Evolutionary conservation across 805 yeast species (phyloP).

Genomic region (Saturnispora serradocipensis): DNA sequence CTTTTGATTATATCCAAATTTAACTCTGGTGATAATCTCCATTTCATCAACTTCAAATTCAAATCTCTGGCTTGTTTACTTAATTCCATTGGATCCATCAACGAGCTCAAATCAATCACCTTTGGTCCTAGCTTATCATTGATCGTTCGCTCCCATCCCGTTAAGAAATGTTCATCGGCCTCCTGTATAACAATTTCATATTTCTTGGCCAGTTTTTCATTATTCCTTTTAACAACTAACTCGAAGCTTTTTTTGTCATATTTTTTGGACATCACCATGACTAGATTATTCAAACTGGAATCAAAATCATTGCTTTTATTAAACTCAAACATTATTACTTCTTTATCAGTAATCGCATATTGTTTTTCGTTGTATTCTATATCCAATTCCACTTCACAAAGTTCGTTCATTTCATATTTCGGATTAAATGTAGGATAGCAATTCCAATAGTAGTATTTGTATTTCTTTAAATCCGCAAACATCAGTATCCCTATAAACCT

Average conservation of each 20-base stretch:
- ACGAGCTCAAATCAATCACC: constrained; percentile 68
- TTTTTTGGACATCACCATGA: constrained; percentile 18
- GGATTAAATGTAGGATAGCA: constrained; percentile 57
- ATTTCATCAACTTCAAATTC: constrained; percentile 86
- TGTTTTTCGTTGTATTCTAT: background rate
- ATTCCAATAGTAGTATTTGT: constrained; percentile 85
- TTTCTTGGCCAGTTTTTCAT: constrained; percentile 4
- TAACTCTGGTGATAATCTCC: constrained; percentile 85
- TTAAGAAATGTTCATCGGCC: constrained; percentile 10
- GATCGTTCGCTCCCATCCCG: constrained; percentile 88
- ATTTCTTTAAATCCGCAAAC: constrained; percentile 84
- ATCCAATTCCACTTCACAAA: background rate
- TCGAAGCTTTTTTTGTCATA: constrained; percentile 17
- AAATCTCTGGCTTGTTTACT: constrained; percentile 91
- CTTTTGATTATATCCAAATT: constrained; percentile 55
- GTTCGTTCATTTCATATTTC: constrained; percentile 33
- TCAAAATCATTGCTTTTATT: constrained; percentile 12
- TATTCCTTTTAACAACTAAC: constrained; percentile 18
- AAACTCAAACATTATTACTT: constrained; percentile 21
- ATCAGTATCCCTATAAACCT: constrained; percentile 45
- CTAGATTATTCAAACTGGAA: background rate
- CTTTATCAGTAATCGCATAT: background rate
- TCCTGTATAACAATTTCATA: constrained; percentile 3
- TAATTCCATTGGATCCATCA: constrained; percentile 71
- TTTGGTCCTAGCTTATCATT: constrained; percentile 73